phyloP scores from a whole-genome alignment of 139 green algal genomes.

The Mychonastes homosphaera region DNA sequence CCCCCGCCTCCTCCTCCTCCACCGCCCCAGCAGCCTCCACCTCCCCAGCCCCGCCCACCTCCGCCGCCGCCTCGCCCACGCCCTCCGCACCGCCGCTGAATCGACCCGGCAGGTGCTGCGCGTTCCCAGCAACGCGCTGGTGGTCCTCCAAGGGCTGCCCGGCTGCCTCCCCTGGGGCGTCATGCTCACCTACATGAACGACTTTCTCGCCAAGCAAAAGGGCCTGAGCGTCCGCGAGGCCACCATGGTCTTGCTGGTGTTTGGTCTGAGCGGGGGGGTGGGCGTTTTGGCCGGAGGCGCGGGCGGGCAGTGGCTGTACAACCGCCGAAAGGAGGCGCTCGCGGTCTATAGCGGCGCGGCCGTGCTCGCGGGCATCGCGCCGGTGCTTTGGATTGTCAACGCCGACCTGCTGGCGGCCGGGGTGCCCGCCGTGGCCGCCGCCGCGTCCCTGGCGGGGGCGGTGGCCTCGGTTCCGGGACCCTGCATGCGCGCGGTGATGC shows the following conservation, averaged over 20 bases:
- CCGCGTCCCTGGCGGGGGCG: conserved; percentile 29
- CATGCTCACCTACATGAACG: conserved; percentile 68
- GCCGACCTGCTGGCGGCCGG: conserved; percentile 18
- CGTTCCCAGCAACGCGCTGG: conserved; percentile 52
- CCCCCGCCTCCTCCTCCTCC: too few relatives aligned
- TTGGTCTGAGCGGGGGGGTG: conserved; percentile 49
- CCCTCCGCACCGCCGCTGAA: too few relatives aligned
- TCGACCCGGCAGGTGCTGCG: conserved; percentile 30
- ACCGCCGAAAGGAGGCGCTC: conserved; percentile 38
- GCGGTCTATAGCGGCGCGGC: conserved; percentile 28
- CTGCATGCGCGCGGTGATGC: conserved; percentile 54
- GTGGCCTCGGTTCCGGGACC: conserved; percentile 32
- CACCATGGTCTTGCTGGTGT: conserved; percentile 55
- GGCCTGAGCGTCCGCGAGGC: conserved; percentile 30
- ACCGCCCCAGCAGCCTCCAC: too few relatives aligned
- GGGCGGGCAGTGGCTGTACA: conserved; percentile 69
- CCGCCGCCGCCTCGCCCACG: too few relatives aligned
- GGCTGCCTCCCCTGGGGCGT: conserved; percentile 72
- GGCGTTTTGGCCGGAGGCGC: conserved; percentile 59
- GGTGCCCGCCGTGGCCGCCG: conserved; percentile 5
- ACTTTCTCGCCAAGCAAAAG: conserved; percentile 38
- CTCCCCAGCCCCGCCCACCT: too few relatives aligned
- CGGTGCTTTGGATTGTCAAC: conserved; percentile 61
- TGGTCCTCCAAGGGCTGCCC: conserved; percentile 59
- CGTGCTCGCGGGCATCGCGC: conserved; percentile 36